Percentiles rank a stretch among this genome's conserved stretches.
These are phyloP conservation scores for Tetraselmis chui DNA, from an alignment of 139 green algal species.

Conservation along the genomic window DNA sequence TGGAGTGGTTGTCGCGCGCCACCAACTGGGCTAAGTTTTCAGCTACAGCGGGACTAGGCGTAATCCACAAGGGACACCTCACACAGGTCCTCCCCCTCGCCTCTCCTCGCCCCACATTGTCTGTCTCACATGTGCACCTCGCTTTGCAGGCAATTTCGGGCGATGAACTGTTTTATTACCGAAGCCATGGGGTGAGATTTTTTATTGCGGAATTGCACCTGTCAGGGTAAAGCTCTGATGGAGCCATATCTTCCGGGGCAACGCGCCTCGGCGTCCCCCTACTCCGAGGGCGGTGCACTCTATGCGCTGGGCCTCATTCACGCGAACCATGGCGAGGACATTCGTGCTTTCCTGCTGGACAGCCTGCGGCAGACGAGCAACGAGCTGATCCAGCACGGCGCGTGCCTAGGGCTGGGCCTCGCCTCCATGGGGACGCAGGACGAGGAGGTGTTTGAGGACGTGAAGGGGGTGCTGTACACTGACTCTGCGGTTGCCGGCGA, in stretches of 20 bases:
- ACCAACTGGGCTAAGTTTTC: constrained; percentile 99
- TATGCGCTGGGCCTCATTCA: constrained; percentile 98
- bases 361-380: constrained; percentile 67
- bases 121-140: no score
- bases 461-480: constrained; percentile 88
- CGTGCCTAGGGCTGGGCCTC: constrained; percentile 91
- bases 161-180: no score
- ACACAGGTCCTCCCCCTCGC: neutral
- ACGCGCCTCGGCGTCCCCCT: constrained; percentile 40
- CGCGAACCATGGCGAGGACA: constrained; percentile 74
- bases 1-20: constrained; percentile 91
- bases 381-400: constrained; percentile 93
- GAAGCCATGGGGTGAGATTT: no score
- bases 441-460: constrained; percentile 85
- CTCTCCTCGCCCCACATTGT: neutral
- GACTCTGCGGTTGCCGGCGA: constrained; percentile 62
- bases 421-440: constrained; percentile 77
- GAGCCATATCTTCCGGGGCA: constrained; percentile 87
- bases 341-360: constrained; percentile 79
- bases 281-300: constrained; percentile 86
- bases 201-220: no score
- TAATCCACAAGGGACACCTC: constrained; percentile 94
- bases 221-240: constrained; percentile 67
- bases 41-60: constrained; percentile 92
- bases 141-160: no score